Conservation (phyloP, 805 yeast genomes). For the Priceomyces carsonii region DNA sequence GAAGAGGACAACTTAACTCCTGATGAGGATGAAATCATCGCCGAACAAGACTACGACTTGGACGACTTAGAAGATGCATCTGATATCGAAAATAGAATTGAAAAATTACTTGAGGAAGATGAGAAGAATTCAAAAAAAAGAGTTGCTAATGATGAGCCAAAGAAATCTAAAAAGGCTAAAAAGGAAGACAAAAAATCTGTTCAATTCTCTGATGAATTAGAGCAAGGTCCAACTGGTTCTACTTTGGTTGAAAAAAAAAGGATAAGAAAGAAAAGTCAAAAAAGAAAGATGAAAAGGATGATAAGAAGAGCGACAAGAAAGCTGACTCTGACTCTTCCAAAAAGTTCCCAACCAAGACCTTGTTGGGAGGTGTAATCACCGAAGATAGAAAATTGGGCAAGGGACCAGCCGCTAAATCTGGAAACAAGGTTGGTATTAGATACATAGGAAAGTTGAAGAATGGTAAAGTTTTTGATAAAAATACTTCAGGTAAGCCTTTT, state of each 20-base stretch:
- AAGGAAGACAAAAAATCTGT: conserved; percentile 68
- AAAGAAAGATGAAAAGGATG: conserved; percentile 27
- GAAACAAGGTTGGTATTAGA: conserved; percentile 92
- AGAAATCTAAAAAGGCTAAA: conserved; percentile 32
- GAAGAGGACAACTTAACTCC: conserved; percentile 63
- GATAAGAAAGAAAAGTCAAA: conserved; percentile 27
- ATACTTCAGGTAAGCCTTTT: conserved; percentile 97
- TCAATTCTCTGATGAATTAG: conserved; percentile 85
- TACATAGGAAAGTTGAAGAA: conserved; percentile 96
- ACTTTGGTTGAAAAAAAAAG: conserved; percentile 27
- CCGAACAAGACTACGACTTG: conserved; percentile 53
- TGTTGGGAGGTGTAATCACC: conserved; percentile 89
- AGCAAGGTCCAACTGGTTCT: conserved; percentile 86
- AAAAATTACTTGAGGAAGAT: conserved; percentile 67
- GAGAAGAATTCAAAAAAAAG: conserved; percentile 35
- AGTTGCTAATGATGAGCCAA: conserved; percentile 28
- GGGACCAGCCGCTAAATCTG: conserved; percentile 85
- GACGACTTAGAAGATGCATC: conserved; percentile 69
- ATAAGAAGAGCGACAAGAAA: conserved; percentile 25
- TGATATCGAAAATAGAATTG: conserved; percentile 70
- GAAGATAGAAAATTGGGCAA: conserved; percentile 92
- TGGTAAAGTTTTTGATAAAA: conserved; percentile 96
- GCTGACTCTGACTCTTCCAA: conserved; percentile 16
- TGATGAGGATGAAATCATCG: conserved; percentile 70
- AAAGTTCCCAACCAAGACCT: conserved; percentile 70